Conservation (phyloP, 495 filamentous ascomycete genomes). For the Xylaria palmicola region DNA sequence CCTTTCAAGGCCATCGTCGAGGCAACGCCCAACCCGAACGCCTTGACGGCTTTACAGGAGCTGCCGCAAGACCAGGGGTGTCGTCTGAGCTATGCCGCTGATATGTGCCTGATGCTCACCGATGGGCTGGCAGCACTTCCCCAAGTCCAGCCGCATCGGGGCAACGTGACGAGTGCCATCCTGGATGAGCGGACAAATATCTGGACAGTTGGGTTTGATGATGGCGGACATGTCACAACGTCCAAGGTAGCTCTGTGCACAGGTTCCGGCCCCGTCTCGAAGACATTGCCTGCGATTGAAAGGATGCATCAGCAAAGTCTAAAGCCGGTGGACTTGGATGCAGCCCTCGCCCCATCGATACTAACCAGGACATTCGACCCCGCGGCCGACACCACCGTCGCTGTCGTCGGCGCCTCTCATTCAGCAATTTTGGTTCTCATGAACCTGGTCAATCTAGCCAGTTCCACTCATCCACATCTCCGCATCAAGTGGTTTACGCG, state of each 20-base stretch:
- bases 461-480: constrained; percentile 48
- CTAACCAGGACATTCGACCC: constrained; percentile 45
- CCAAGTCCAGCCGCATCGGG: constrained; percentile 41
- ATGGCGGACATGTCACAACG: constrained; percentile 32
- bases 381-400: constrained; percentile 40
- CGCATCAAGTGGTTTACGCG: constrained; percentile 62
- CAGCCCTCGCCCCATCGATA: constrained; percentile 53
- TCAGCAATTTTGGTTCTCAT: constrained; percentile 61
- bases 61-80: constrained; percentile 56
- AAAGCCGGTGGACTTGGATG: constrained; percentile 51
- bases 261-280: constrained; percentile 50
- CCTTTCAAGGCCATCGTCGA: constrained; percentile 51
- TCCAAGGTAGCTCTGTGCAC: constrained; percentile 58
- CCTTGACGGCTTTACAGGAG: constrained; percentile 50
- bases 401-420: constrained; percentile 60
- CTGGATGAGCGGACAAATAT: constrained; percentile 34
- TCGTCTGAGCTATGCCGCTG: constrained; percentile 52
- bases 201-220: constrained; percentile 46
- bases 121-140: constrained; percentile 49
- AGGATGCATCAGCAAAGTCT: constrained; percentile 27
- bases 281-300: constrained; percentile 38
- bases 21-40: constrained; percentile 47
- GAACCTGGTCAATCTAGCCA: constrained; percentile 55
- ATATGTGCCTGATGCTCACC: constrained; percentile 51
- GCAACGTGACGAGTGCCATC: constrained; percentile 44